phyloP scores from a whole-genome alignment of 1,284 basidiomycete species.

The Trichosporon faecale region DNA sequence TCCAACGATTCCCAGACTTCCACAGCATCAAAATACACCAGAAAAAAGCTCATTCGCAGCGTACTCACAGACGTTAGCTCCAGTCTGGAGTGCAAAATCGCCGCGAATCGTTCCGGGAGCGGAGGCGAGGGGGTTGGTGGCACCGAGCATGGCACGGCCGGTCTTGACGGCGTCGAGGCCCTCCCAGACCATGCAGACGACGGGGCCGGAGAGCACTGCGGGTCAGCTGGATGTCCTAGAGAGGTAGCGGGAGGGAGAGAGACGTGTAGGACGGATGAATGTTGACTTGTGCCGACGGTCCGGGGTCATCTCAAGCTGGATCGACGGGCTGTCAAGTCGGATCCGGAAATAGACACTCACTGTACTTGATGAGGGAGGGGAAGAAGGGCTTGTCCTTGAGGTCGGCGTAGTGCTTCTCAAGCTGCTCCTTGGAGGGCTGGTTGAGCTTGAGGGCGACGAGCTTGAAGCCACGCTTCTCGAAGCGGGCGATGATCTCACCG shows the following conservation, averaged over 20 bases:
- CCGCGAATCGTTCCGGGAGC: constrained; percentile 61
- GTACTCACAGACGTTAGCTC: constrained; percentile 19
- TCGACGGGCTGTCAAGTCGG: too few relatives aligned
- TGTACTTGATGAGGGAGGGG: constrained; percentile 85
- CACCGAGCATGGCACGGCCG: constrained; percentile 90
- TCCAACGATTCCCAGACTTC: constrained; percentile 32
- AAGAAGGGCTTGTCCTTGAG: constrained; percentile 89
- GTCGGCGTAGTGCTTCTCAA: constrained; percentile 91
- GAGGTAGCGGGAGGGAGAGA: not conserved
- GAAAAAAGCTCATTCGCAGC: not conserved
- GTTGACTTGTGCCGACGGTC: too few relatives aligned
- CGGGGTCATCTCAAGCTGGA: too few relatives aligned
- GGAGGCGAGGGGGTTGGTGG: constrained; percentile 93
- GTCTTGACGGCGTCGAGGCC: constrained; percentile 95
- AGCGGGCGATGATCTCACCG: constrained; percentile 87
- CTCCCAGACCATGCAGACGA: constrained; percentile 95
- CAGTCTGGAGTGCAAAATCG: constrained; percentile 69
- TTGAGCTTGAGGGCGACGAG: constrained; percentile 77
- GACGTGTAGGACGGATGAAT: not conserved
- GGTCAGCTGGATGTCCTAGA: not conserved
- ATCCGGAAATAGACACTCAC: constrained; percentile 31
- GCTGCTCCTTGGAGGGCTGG: constrained; percentile 69
- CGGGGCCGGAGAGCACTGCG: constrained; percentile 80
- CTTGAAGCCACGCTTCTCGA: constrained; percentile 94
- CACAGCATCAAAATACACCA: not conserved